Conservation (phyloP, 805 yeast genomes). For the Candida saitoana region DNA sequence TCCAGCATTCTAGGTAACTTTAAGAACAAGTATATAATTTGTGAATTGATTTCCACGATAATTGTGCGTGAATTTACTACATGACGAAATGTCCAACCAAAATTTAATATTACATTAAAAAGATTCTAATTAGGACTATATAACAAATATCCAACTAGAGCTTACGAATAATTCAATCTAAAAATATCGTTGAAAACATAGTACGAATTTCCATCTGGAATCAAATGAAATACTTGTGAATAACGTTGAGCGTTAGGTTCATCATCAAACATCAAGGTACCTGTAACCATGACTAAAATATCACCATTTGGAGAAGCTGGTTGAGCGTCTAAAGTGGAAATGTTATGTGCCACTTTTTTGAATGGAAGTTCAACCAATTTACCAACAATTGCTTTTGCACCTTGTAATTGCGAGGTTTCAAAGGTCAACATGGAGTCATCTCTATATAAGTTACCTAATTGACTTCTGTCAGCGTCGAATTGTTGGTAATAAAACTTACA, state of each 20-base stretch:
- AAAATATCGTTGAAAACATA: constrained; percentile 95
- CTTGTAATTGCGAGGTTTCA: constrained; percentile 91
- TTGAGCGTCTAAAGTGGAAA: constrained; percentile 95
- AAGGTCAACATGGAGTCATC: constrained; percentile 97
- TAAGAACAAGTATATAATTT: too few relatives aligned
- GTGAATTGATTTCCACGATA: too few relatives aligned
- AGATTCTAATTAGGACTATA: too few relatives aligned
- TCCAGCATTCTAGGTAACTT: not conserved
- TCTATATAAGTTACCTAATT: constrained; percentile 90
- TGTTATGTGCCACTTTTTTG: constrained; percentile 87
- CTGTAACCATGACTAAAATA: constrained; percentile 95
- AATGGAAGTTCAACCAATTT: constrained; percentile 86
- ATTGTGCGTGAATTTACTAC: too few relatives aligned
- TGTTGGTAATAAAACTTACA: constrained; percentile 93
- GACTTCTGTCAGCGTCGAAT: constrained; percentile 88
- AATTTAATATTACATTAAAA: too few relatives aligned
- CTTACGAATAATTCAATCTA: constrained; percentile 81
- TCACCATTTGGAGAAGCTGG: constrained; percentile 93
- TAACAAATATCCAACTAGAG: too few relatives aligned
- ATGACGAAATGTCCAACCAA: too few relatives aligned
- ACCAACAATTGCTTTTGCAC: constrained; percentile 89
- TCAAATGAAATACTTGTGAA: constrained; percentile 95
- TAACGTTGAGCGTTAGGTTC: constrained; percentile 94
- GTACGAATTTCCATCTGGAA: constrained; percentile 88
- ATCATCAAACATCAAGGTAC: constrained; percentile 88